A percentile compares a stretch with the other conserved stretches of the same genome.
These are phyloP conservation scores for Prototheca wickerhamii DNA, from an alignment of 163 green algal species.

Conservation along the genomic window DNA sequence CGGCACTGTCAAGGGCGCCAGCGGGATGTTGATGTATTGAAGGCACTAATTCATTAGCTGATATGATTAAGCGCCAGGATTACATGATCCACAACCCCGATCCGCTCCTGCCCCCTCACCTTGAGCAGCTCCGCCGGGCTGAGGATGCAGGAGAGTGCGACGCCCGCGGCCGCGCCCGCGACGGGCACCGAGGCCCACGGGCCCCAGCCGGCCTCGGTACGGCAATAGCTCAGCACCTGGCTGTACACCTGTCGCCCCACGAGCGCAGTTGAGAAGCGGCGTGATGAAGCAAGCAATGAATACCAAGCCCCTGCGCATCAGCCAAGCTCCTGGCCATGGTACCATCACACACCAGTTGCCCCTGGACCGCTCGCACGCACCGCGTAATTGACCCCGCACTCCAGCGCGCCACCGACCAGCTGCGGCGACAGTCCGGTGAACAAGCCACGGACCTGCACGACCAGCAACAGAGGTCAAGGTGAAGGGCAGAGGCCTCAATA, in stretches of 20 bases:
- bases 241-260: not conserved
- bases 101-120: slow-evolving; percentile 20
- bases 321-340: too few species aligned
- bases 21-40: not conserved
- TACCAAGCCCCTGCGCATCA: too few species aligned
- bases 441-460: slow-evolving; percentile 46
- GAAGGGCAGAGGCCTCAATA: not conserved
- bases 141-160: slow-evolving; percentile 60
- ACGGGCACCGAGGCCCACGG: slow-evolving; percentile 5
- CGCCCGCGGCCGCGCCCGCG: slow-evolving; percentile 51
- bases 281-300: slow-evolving; percentile 3
- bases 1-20: slow-evolving; percentile 4
- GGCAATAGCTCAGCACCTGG: not conserved
- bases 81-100: not conserved
- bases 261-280: not conserved
- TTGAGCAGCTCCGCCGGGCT: slow-evolving; percentile 81
- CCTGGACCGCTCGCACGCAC: slow-evolving; percentile 27
- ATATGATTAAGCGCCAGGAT: not conserved
- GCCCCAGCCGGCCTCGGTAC: not conserved
- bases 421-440: slow-evolving; percentile 70
- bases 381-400: slow-evolving; percentile 83
- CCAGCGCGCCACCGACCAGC: slow-evolving; percentile 69
- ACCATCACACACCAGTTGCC: too few species aligned
- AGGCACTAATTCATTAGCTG: slow-evolving; percentile 1
- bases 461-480: too few species aligned